These are phyloP conservation scores for Lycium barbarum DNA, from an alignment of 257 asterid genomes.

Conservation along the genomic window DNA sequence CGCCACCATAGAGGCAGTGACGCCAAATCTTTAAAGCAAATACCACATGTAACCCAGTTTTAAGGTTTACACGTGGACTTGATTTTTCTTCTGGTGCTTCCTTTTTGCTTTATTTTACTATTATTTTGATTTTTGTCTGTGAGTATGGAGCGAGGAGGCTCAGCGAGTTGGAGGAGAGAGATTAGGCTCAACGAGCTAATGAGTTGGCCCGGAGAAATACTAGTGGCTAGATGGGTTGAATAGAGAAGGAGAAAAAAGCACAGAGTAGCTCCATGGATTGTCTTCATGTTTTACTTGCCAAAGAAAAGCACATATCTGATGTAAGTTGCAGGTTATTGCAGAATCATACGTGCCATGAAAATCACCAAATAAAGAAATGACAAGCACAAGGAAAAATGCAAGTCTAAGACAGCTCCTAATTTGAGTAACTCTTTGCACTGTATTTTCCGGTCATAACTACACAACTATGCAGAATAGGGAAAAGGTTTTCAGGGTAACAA, in stretches of 20 bases:
- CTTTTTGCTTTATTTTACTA: background rate
- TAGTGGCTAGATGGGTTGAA: background rate
- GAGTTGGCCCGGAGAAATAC: background rate
- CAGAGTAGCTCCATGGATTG: background rate
- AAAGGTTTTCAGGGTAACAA: conserved; percentile 1
- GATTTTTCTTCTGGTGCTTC: conserved; percentile 5
- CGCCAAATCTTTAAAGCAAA: background rate
- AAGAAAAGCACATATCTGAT: background rate
- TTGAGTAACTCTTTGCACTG: conserved; percentile 10
- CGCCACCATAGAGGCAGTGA: background rate
- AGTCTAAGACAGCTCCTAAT: background rate
- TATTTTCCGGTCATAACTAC: background rate
- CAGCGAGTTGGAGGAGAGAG: conserved; percentile 9
- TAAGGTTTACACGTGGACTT: background rate
- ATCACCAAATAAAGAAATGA: background rate
- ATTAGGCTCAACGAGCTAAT: background rate
- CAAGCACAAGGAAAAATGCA: conserved; percentile 7
- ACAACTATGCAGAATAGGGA: conserved; percentile 1
- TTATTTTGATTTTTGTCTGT: background rate
- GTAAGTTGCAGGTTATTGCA: conserved; percentile 4
- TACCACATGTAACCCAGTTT: background rate
- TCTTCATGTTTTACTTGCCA: conserved; percentile 23
- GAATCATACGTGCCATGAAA: background rate
- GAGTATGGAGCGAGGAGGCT: background rate
- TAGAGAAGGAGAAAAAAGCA: background rate